Evolutionary conservation across 2,329 filamentous ascomycete genomes (phyloP), one percentile per base, ranked within the genome.

Genomic region (Metarhizium brunneum): DNA sequence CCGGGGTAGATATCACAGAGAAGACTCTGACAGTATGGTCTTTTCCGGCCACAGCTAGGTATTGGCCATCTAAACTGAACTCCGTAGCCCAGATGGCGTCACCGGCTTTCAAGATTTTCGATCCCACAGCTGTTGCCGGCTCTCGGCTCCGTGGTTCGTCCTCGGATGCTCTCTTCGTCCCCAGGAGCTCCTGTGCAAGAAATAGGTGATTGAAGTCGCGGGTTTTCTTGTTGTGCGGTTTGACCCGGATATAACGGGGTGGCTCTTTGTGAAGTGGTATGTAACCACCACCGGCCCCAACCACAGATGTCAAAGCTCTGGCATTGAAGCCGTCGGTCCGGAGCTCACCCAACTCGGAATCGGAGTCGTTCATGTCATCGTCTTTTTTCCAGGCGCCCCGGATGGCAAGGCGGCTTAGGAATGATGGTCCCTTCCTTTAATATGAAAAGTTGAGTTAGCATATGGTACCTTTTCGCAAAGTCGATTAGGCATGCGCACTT

Each of bases 51-150:
- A 90, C 90, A 6, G 94, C 94, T 18, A 99, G 76, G 68, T 92
- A 96, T 64, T 80, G 88, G 5, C 94, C 94, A 72, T 97, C 92
- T 58, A 86, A 86, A 65, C 92, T 97, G 65, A 97, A 97, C 64
- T 94, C 89, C 60, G 90, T 83, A 0, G 92, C 86, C 94, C 94
- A 99, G 38, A 96, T 85, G 0, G 94, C 91, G 58, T 88, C 81
- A 42, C 76, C 77, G 7, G 73, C 74, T 47, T 71, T 70, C 3
- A 72, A 60, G 38, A 73, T 67, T 59, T 71, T 74, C 57, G 70
- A 74, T 49, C 72, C 73, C 13, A 72, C 68, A 14, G 69, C 68
- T 2, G 69, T 72, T 4, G 68, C 66, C 29, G 69, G 69, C 6
- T 63, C 64, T 16, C 69, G 67, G 18, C 64, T 62, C 2, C 62